These are phyloP conservation scores for Dictyostelium firmibasis DNA, from an alignment of 78 protist genomes.

Conservation along the genomic window DNA sequence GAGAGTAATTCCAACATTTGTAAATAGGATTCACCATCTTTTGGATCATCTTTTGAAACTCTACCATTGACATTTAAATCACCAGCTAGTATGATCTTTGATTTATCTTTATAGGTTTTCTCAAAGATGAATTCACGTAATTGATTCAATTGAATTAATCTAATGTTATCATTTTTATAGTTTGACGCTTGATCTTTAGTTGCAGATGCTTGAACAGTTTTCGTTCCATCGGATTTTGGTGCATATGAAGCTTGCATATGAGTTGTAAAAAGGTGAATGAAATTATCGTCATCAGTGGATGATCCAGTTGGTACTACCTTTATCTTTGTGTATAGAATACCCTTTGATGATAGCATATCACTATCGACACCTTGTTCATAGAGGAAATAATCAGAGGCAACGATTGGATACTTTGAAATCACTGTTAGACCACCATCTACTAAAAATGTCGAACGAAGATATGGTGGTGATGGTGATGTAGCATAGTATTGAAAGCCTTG, in stretches of 20 bases:
- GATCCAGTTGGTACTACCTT: not conserved
- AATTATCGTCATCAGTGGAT: not conserved
- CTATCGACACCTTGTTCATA: conserved; percentile 69
- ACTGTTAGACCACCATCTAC: conserved; percentile 66
- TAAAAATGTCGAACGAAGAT: conserved; percentile 12
- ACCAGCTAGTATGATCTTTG: conserved; percentile 37
- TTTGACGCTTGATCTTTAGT: not conserved
- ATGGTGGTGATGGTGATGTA: conserved; percentile 46
- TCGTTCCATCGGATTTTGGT: not conserved
- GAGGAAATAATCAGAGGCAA: not conserved
- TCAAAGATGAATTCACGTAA: conserved; percentile 32
- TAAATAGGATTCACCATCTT: not conserved
- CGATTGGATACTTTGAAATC: conserved; percentile 55
- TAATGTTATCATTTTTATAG: conserved; percentile 18
- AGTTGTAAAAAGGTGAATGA: conserved; percentile 55
- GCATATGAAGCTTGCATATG: conserved; percentile 71
- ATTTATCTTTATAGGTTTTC: conserved; percentile 3
- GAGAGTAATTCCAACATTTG: conserved; percentile 50
- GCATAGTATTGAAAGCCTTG: conserved; percentile 35
- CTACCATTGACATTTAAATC: conserved; percentile 67
- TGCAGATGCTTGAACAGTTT: not conserved
- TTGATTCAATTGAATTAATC: conserved; percentile 45
- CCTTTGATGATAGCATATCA: conserved; percentile 57
- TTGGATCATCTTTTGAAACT: not conserved
- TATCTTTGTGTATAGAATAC: conserved; percentile 47